Base-by-base conservation (phyloP, 208 protist species). In the Endotrypanum monterogeii region DNA sequence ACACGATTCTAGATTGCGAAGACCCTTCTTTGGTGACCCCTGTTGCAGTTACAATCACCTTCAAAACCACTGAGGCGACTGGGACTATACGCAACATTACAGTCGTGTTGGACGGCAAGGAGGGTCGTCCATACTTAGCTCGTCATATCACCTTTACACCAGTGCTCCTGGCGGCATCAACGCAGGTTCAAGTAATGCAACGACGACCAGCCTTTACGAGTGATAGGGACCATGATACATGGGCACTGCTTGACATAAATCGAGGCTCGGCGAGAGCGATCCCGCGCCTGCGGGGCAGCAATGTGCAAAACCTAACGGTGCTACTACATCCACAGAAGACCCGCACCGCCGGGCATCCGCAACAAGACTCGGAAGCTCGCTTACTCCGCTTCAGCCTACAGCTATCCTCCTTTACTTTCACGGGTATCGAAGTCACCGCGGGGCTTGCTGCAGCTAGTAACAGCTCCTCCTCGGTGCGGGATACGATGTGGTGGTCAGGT, bases 281-380 rank as follows among this genome's bases (percentile, higher is more conserved):
- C 44, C 44, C 44, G 5, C 44, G 44, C 44, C 44, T 48, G 44
- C 44, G 44, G 44, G 44, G 44, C 44, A 48, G 44, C 44, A 11
- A 48, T 39, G 18, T 41, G 46, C 73, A 72, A 46, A 63, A 12
- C 1, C 35, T 72, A 0, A 72, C 37, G 1, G 0, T 72, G 3
- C 20, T 78, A 18, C 30, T 46, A 44, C 73, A 78, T 56, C 73
- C 52, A 37, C 78, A 82, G 67, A 50, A 52, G 3, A 9, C 51
- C 46, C 71, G 67, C 18, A 39, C 71, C 41, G 67, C 58, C n/a
- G 78, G 67, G 28, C 72, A 78, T 35, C 68, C 63, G 56, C 61
- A 82, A 54, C 81, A 85, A 51, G 76, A 85, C 60, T 37, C 35
- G 35, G 81, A 85, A 73, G 73, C 76, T 18, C 46, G 67, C 25